Evolutionary conservation across 768 basidiomycete species (phyloP).

Genomic region (Rhodotorula graminis): DNA sequence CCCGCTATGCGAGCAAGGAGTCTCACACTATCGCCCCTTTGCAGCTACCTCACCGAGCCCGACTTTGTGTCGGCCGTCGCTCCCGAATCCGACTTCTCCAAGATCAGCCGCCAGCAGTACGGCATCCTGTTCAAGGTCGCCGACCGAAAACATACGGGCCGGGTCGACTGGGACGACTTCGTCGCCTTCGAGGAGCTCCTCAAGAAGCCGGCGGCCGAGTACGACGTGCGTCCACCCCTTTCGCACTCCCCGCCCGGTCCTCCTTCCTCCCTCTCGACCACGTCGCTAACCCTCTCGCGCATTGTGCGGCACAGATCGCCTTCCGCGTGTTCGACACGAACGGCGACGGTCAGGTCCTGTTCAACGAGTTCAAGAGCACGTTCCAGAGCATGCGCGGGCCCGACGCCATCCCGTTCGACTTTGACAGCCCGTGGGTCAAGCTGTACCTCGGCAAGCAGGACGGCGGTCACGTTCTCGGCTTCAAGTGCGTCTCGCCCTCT

Average conservation of each 20-base stretch:
- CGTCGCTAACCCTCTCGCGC: not conserved
- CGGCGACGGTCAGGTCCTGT: conserved; percentile 83
- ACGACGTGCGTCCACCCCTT: conserved; percentile 49
- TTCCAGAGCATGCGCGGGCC: conserved; percentile 72
- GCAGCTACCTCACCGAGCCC: conserved; percentile 76
- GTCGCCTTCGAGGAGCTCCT: conserved; percentile 87
- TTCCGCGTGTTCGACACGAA: conserved; percentile 56
- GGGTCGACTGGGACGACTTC: conserved; percentile 92
- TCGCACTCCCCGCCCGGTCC: not conserved
- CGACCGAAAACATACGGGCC: conserved; percentile 66
- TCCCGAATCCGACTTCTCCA: conserved; percentile 73
- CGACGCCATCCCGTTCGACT: conserved; percentile 82
- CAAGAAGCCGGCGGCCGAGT: conserved; percentile 92
- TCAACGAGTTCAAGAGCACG: conserved; percentile 90
- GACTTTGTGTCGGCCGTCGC: conserved; percentile 94
- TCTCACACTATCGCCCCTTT: not conserved
- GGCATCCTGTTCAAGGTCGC: conserved; percentile 84
- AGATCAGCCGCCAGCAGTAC: conserved; percentile 82
- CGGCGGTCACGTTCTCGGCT: conserved; percentile 51
- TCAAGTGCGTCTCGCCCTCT: conserved; percentile 33
- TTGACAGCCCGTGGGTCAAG: conserved; percentile 83
- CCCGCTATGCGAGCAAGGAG: too few relatives aligned
- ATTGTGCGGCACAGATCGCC: conserved; percentile 18
- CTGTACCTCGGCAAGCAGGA: conserved; percentile 90
- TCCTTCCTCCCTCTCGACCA: not conserved